Percentiles rank a stretch among this genome's conserved stretches.
Conservation (phyloP, 1,139 yeast species). For the Yamadazyma jaroonii region DNA sequence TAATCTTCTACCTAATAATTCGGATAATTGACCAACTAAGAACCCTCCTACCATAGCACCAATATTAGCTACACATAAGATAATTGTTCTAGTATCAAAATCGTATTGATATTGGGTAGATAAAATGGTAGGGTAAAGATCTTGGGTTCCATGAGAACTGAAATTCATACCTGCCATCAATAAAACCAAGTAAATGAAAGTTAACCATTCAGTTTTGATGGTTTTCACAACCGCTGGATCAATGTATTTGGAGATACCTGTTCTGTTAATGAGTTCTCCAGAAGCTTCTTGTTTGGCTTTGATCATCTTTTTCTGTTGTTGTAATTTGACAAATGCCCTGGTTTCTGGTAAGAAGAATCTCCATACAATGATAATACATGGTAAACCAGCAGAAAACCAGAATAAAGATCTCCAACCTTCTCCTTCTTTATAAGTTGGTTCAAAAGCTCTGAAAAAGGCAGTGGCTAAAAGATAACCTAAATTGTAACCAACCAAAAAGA, state of each 20-base stretch:
- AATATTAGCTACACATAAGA: slow-evolving; percentile 44
- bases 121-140: slow-evolving; percentile 49
- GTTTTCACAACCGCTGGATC: slow-evolving; percentile 18
- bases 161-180: slow-evolving; percentile 51
- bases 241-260: slow-evolving; percentile 8
- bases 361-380: slow-evolving; percentile 33
- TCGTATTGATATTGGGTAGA: slow-evolving; percentile 35
- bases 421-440: slow-evolving; percentile 51
- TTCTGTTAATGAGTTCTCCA: slow-evolving; percentile 1
- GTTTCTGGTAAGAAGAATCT: slow-evolving; percentile 34
- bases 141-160: slow-evolving; percentile 56
- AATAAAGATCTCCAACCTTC: slow-evolving; percentile 71
- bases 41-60: slow-evolving; percentile 54
- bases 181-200: slow-evolving; percentile 42
- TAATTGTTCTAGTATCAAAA: slow-evolving; percentile 39
- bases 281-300: neutral
- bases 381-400: slow-evolving; percentile 73
- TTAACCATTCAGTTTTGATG: slow-evolving; percentile 40
- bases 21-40: slow-evolving; percentile 43
- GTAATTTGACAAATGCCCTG: slow-evolving; percentile 20
- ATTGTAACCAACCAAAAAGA: slow-evolving; percentile 40
- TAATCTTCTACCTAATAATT: slow-evolving; percentile 44
- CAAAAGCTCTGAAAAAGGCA: slow-evolving; percentile 47
- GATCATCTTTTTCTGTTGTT: slow-evolving; percentile 15
- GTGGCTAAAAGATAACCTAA: slow-evolving; percentile 38